phyloP scores from a whole-genome alignment of 148 eudicot species.

The Diospyros kaki region DNA sequence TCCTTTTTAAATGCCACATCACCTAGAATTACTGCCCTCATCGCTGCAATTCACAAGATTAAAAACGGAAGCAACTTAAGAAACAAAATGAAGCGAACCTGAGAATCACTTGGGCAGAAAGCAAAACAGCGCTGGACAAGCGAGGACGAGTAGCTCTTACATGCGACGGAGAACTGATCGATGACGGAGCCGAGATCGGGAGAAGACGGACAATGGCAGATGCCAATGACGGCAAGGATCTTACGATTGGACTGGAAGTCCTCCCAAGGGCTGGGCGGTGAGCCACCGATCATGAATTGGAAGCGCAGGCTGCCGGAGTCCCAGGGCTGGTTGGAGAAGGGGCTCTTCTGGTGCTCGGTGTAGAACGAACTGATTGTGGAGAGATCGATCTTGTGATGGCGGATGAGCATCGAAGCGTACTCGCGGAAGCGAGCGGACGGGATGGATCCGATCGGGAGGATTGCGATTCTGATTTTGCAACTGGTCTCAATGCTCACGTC shows the following conservation, averaged over 20 bases:
- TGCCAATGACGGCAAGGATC: constrained; percentile 74
- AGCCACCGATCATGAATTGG: constrained; percentile 76
- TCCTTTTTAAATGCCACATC: background rate
- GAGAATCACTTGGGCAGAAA: constrained; percentile 77
- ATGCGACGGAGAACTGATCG: constrained; percentile 43
- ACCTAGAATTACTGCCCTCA: background rate
- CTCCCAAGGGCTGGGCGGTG: constrained; percentile 92
- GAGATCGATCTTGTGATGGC: constrained; percentile 62
- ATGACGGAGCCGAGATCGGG: constrained; percentile 61
- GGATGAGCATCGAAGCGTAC: constrained; percentile 62
- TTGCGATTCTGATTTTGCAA: constrained; percentile 75
- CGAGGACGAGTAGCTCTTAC: constrained; percentile 59
- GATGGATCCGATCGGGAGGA: constrained; percentile 71
- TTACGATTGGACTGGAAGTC: constrained; percentile 90
- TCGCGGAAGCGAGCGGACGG: constrained; percentile 53
- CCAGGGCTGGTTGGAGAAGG: constrained; percentile 87
- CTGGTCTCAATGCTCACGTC: constrained; percentile 91
- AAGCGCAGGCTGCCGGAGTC: constrained; percentile 70
- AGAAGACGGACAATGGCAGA: constrained; percentile 75
- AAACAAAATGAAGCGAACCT: constrained; percentile 33
- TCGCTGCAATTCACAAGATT: background rate
- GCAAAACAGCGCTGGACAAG: constrained; percentile 81
- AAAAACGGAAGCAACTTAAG: background rate
- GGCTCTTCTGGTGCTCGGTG: constrained; percentile 90
- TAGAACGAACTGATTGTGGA: constrained; percentile 80